These are phyloP conservation scores for Fusarium tanahbumbuense DNA, from an alignment of 2,329 filamentous ascomycete species.

Conservation along the genomic window DNA sequence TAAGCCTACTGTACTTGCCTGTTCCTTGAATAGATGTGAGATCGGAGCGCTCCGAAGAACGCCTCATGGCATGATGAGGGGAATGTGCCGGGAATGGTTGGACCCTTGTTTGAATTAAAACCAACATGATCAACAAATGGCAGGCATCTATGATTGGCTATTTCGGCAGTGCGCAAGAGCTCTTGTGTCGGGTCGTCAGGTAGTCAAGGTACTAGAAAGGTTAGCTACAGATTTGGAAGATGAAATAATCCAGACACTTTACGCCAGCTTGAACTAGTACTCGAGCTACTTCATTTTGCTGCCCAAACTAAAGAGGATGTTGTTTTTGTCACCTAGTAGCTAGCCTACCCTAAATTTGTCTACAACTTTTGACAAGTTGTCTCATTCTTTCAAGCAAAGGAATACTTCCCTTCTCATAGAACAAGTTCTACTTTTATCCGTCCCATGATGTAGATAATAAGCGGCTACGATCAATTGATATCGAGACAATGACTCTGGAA, in stretches of 20 bases:
- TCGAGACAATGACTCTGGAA: not conserved
- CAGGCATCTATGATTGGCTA: slow-evolving; percentile 2
- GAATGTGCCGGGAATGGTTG: slow-evolving; percentile 14
- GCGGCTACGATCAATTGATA: not conserved
- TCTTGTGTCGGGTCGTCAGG: not conserved
- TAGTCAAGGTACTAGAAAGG: not conserved
- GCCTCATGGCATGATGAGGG: slow-evolving; percentile 23
- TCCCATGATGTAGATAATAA: not conserved
- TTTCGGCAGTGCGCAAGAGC: not conserved
- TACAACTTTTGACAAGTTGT: not conserved
- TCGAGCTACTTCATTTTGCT: not conserved
- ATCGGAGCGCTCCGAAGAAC: slow-evolving; percentile 31
- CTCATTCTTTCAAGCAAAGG: not conserved
- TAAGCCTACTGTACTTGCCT: not conserved
- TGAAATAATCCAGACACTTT: not conserved
- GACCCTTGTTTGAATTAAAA: slow-evolving; percentile 5
- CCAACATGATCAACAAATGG: not conserved
- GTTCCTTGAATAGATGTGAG: not conserved
- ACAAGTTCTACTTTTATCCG: not conserved
- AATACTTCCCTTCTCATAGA: not conserved
- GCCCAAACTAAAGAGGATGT: not conserved
- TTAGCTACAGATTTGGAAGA: not conserved
- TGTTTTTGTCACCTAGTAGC: rapidly evolving
- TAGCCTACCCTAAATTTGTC: slow-evolving; percentile 1
- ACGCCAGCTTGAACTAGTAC: not conserved